Evolutionary conservation across 441 rosid genomes (phyloP).

Genomic region (Pelargonium citronellum): DNA sequence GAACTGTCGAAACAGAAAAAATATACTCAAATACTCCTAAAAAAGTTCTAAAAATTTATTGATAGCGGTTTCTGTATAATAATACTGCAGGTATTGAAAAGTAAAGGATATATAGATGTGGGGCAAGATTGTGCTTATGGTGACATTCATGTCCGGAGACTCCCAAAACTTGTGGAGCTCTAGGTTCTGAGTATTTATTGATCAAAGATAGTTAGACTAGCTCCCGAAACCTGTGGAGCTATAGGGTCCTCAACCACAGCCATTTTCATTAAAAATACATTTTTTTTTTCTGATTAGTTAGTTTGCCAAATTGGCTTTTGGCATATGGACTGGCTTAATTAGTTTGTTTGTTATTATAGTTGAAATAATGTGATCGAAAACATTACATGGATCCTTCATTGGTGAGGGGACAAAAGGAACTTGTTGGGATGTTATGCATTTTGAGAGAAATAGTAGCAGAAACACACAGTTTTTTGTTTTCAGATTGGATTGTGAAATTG

Average conservation of each 20-base stretch:
- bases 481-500: not conserved
- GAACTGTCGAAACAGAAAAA: not conserved
- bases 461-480: not conserved
- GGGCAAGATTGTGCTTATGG: slow-evolving; percentile 48
- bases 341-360: not conserved
- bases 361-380: not conserved
- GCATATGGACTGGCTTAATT: not conserved
- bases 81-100: slow-evolving; percentile 60
- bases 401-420: not conserved
- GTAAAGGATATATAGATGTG: slow-evolving; percentile 51
- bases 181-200: not conserved
- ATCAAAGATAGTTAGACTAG: not conserved
- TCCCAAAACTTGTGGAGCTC: slow-evolving; percentile 13
- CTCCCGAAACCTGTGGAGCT: not conserved
- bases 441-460: not conserved
- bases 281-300: not conserved
- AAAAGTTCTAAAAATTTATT: not conserved
- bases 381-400: not conserved
- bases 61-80: slow-evolving; percentile 6
- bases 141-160: slow-evolving; percentile 45
- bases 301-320: not conserved
- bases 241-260: too few species aligned
- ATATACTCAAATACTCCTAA: not conserved
- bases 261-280: not conserved
- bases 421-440: not conserved